Evolutionary conservation across 2,329 filamentous ascomycete species (phyloP).

Genomic region (Meredithiella fracta): DNA sequence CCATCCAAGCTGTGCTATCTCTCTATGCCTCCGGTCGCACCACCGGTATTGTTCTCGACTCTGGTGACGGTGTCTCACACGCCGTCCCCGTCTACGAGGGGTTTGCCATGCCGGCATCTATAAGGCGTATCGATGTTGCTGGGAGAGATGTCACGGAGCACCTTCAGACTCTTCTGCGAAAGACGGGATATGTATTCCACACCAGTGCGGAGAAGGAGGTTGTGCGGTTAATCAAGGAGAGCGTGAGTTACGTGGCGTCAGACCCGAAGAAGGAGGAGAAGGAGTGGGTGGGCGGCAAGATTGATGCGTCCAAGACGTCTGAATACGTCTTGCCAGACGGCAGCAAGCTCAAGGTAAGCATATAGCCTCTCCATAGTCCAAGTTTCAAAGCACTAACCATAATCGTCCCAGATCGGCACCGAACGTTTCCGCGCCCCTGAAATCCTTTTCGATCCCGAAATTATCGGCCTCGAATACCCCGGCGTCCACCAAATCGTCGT

Average conservation of each 20-base stretch:
- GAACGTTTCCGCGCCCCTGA: slow-evolving; percentile 93
- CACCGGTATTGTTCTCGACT: slow-evolving; percentile 87
- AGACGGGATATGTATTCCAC: slow-evolving; percentile 87
- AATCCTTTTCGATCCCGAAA: slow-evolving; percentile 92
- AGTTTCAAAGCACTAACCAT: not conserved
- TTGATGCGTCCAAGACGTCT: slow-evolving; percentile 58
- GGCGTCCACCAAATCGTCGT: slow-evolving; percentile 97
- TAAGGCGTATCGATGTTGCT: slow-evolving; percentile 88
- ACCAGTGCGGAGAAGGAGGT: slow-evolving; percentile 98
- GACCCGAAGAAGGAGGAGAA: slow-evolving; percentile 93
- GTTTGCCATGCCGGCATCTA: slow-evolving; percentile 90
- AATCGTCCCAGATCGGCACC: slow-evolving; percentile 51
- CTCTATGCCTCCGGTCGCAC: slow-evolving; percentile 92
- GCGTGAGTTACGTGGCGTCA: slow-evolving; percentile 74
- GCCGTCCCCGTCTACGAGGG: slow-evolving; percentile 96
- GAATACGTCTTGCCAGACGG: slow-evolving; percentile 89
- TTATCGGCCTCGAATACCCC: slow-evolving; percentile 91
- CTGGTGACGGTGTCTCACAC: slow-evolving; percentile 91
- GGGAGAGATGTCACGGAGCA: slow-evolving; percentile 93
- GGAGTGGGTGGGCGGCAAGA: slow-evolving; percentile 73
- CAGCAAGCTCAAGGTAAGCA: slow-evolving; percentile 66
- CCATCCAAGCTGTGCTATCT: slow-evolving; percentile 90
- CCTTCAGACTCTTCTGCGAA: slow-evolving; percentile 75
- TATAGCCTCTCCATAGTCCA: not conserved
- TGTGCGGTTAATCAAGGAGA: slow-evolving; percentile 94